A percentile compares a stretch with the other conserved stretches of the same genome.
These are phyloP conservation scores for Ceratocystiopsis brevicomis DNA, from an alignment of 2,329 filamentous ascomycete genomes.

Conservation along the genomic window DNA sequence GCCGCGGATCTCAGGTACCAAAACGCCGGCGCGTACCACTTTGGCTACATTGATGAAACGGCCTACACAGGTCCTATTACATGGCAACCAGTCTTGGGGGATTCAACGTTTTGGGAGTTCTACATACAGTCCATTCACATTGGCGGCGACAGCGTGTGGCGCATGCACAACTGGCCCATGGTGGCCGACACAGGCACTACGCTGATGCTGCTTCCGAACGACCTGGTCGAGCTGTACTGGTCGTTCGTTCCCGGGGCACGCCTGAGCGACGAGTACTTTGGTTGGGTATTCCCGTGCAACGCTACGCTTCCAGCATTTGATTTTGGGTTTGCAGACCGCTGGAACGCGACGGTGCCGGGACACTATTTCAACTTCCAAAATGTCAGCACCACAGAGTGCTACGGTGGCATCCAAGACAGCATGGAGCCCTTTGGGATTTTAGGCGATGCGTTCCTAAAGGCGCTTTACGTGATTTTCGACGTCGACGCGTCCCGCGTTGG, in stretches of 20 bases:
- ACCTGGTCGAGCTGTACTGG: slow-evolving; percentile 43
- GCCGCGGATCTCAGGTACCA: slow-evolving; percentile 30
- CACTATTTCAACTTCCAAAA: slow-evolving; percentile 28
- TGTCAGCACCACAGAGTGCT: slow-evolving; percentile 40
- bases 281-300: slow-evolving; percentile 35
- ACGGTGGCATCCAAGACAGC: slow-evolving; percentile 52
- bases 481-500: slow-evolving; percentile 25
- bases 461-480: slow-evolving; percentile 56
- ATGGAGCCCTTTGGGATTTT: slow-evolving; percentile 42
- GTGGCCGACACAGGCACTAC: slow-evolving; percentile 54
- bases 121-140: slow-evolving; percentile 18
- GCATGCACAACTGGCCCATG: slow-evolving; percentile 26
- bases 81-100: slow-evolving; percentile 29
- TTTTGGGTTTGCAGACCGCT: slow-evolving; percentile 26
- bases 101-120: slow-evolving; percentile 27
- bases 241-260: slow-evolving; percentile 30
- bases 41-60: slow-evolving; percentile 27
- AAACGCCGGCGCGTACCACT: slow-evolving; percentile 29
- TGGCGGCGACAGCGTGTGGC: slow-evolving; percentile 15
- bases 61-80: slow-evolving; percentile 22
- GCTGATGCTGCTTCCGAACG: slow-evolving; percentile 39
- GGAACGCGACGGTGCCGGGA: slow-evolving; percentile 30
- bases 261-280: slow-evolving; percentile 25
- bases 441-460: slow-evolving; percentile 65
- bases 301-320: slow-evolving; percentile 29